Percentiles rank a stretch among this genome's conserved stretches.
Conservation (phyloP, 345 rosid species). For the Carallia brachiata region DNA sequence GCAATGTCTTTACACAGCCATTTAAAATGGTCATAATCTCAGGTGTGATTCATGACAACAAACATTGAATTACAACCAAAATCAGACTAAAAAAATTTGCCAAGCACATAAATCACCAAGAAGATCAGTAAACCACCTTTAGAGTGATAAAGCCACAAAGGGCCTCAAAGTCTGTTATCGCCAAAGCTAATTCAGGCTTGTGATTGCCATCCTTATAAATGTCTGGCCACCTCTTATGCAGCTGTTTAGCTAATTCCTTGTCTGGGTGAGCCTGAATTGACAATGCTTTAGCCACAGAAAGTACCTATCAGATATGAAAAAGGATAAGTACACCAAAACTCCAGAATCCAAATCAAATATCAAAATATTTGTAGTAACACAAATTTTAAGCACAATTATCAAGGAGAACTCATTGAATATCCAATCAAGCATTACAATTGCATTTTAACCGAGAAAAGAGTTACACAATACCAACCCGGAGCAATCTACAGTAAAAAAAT, state of each 20-base stretch:
- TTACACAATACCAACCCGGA: no score
- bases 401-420: background rate
- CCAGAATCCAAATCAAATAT: no score
- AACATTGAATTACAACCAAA: no score
- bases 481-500: no score
- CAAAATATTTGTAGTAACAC: background rate
- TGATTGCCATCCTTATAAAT: slow-evolving; percentile 86
- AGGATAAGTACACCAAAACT: background rate
- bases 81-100: no score
- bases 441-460: background rate
- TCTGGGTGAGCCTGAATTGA: slow-evolving; percentile 99
- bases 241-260: slow-evolving; percentile 63
- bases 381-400: background rate
- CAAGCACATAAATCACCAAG: no score
- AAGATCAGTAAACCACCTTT: slow-evolving; percentile 40
- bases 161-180: slow-evolving; percentile 86
- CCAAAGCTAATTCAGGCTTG: slow-evolving; percentile 99
- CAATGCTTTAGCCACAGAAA: slow-evolving; percentile 86
- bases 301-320: slow-evolving; percentile 47
- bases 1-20: no score
- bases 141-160: slow-evolving; percentile 80
- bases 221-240: slow-evolving; percentile 76
- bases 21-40: no score
- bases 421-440: background rate
- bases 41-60: no score